Evolutionary conservation across 2,329 filamentous ascomycete genomes (phyloP), one percentile per base, ranked within the genome.

Genomic region (Exophiala viscosa): DNA sequence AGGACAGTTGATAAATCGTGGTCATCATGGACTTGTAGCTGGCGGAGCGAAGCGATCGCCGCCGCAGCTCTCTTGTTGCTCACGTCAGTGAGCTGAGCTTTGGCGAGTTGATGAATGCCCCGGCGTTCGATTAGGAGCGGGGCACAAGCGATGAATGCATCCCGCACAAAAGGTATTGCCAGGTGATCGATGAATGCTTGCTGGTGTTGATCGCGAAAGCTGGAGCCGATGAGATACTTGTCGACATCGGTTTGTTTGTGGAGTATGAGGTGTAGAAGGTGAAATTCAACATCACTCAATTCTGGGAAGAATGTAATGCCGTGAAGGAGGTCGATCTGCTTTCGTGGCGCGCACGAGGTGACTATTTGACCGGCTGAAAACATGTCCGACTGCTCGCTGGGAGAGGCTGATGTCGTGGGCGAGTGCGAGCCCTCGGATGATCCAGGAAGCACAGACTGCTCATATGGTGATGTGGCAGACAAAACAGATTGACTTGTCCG

Each of bases 131-230:
- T 15, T 10, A 49, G 36, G 28, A 49, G 38, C 7, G 33, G 9
- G 13, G 38, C 38, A 42, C 46, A 49, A 1, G 46, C 46, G 15
- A 49, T 42, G 10, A 49, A 49, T 5, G 46, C 46, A 20, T 49
- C 46, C 36, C 41, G 42, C 4, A 49, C 28, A 3, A 49, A 23
- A 17, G 46, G 36, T 36, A 49, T 42, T 8, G 9, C 46, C 10
- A 49, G 20, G 23, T 49, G 38, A 42, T 49, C 38, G 15, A 42
- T 31, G 38, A 49, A 49, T 20, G 46, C 38, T 42, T 49, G 46
- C 18, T 32, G 36, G 28, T 49, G 46, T 10, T 33, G 18, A 13
- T 49, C 46, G 3, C 46, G 46, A 18, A 49, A 49, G 18, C 46
- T 49, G 5, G 46, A 36, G 14, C 46, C 46, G 17, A 49, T n/a